These are phyloP conservation scores for Barbatosphaeria neglecta DNA, from an alignment of 495 filamentous ascomycete genomes.

Conservation along the genomic window DNA sequence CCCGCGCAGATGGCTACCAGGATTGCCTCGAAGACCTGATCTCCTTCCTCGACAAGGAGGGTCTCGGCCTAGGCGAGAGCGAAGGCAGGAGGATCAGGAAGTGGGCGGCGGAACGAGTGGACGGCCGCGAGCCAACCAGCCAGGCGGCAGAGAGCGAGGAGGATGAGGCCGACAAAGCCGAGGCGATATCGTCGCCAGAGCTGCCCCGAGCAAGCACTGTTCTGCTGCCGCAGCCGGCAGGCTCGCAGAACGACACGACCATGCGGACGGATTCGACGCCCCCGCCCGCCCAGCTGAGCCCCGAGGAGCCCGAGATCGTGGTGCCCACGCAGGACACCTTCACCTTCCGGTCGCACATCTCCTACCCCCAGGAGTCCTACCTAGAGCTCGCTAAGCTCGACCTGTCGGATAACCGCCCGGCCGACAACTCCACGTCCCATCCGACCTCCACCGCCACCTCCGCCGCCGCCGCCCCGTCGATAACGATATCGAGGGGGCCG, in stretches of 20 bases:
- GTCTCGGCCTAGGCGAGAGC: slow-evolving; percentile 63
- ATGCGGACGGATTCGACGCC: slow-evolving; percentile 34
- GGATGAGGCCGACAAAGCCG: slow-evolving; percentile 53
- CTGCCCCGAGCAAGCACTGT: slow-evolving; percentile 42
- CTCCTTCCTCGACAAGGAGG: slow-evolving; percentile 68
- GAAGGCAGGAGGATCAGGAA: slow-evolving; percentile 71
- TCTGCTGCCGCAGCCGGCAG: slow-evolving; percentile 19
- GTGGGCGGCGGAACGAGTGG: slow-evolving; percentile 73
- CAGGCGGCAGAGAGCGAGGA: slow-evolving; percentile 60
- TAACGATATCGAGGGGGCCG: slow-evolving; percentile 39
- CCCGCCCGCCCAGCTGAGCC: slow-evolving; percentile 14
- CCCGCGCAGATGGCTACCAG: slow-evolving; percentile 74
- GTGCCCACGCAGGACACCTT: slow-evolving; percentile 43
- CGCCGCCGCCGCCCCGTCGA: slow-evolving; percentile 30
- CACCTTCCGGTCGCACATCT: slow-evolving; percentile 58
- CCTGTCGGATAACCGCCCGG: slow-evolving; percentile 29
- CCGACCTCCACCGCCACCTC: slow-evolving; percentile 15
- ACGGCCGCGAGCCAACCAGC: slow-evolving; percentile 39
- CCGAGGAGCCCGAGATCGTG: slow-evolving; percentile 19
- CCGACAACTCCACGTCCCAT: slow-evolving; percentile 8
- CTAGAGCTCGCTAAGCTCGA: slow-evolving; percentile 43
- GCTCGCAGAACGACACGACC: slow-evolving; percentile 27
- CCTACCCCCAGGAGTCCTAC: slow-evolving; percentile 60
- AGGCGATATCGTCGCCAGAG: slow-evolving; percentile 49
- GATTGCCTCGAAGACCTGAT: slow-evolving; percentile 88